Base-by-base conservation (phyloP, 116 monocot species). In the Trichopus zeylanicus region DNA sequence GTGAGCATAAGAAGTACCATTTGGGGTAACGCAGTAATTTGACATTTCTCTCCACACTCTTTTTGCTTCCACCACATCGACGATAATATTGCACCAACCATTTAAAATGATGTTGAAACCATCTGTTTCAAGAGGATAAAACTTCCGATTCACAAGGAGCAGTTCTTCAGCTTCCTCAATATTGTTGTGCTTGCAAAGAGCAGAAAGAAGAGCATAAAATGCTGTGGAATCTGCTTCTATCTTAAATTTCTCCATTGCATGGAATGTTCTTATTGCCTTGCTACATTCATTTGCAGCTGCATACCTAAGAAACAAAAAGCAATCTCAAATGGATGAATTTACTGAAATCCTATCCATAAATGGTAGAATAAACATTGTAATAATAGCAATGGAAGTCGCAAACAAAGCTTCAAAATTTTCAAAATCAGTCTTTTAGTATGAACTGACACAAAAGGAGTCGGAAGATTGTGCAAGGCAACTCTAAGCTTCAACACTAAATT, bases 41-140 rank as follows among this genome's bases (percentile, higher is more conserved):
- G 93, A 69, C 93, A 89, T 94, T 64, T 94, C 89, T 73, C 83
- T 82, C 93, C 93, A 94, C 3, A 80, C 28, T 73, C 93, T 77
- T 51, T 89, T 94, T 49, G 93, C 85, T 78, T 89, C 85, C 24
- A 55, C 62, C 53, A 89, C 30, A 69, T 89, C 89, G 48, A 70
- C 53, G 28, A 82, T 54, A n/a, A 74, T 57, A 51, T 88, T 81
- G 52, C 93, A 93, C 85, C 89, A 89, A 0, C 77, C 85, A 61
- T 83, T 30, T 23, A 89, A 62, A 59, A 89, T 66, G 51, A 89
- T 73, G 46, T 94, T 94, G 73, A 94, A 89, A 19, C 86, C 77
- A 51, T 80, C 78, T 2, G 80, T 66, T 73, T 71, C 68, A 33
- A 86, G 80, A 8, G 93, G 93, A 51, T 83, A 89, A 57, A 65